phyloP scores from a whole-genome alignment of 495 filamentous ascomycete genomes.

The Talaromyces stipitatus region DNA sequence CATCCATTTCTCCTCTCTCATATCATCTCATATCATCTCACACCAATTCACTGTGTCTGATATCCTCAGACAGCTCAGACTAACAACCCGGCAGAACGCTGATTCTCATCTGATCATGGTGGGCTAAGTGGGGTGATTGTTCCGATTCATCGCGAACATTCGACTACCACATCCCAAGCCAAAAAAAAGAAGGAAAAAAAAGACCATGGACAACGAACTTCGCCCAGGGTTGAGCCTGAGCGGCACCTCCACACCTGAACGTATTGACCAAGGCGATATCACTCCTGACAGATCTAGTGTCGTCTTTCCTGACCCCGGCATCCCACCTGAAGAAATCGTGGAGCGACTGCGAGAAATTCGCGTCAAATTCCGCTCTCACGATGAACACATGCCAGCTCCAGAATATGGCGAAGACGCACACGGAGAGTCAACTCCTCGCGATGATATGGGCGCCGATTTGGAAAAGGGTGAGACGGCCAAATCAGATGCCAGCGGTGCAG shows the following conservation, averaged over 20 bases:
- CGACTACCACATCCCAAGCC: not conserved
- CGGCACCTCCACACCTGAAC: not conserved
- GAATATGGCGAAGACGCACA: conserved; percentile 3
- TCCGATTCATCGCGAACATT: not conserved
- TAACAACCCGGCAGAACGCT: not conserved
- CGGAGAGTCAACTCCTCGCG: not conserved
- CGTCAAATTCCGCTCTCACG: conserved; percentile 6
- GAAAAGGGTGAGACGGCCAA: conserved; percentile 4
- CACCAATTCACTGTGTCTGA: not conserved
- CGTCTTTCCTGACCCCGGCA: not conserved
- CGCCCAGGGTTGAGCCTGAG: not conserved
- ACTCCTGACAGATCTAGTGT: conserved; percentile 6
- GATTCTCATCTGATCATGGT: not conserved
- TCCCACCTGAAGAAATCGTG: conserved; percentile 5
- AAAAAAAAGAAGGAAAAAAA: not conserved
- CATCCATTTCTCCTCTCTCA: not conserved
- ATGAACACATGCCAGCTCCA: conserved; percentile 3
- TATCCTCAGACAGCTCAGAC: not conserved
- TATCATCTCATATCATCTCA: not conserved
- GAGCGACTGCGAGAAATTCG: conserved; percentile 3
- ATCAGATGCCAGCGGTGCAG: not conserved
- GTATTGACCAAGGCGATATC: not conserved
- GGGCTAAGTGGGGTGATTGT: not conserved
- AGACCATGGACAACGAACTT: not conserved
- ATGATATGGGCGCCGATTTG: conserved; percentile 3